phyloP scores from a whole-genome alignment of 495 filamentous ascomycete species.

The Hyaloscypha variabilis region DNA sequence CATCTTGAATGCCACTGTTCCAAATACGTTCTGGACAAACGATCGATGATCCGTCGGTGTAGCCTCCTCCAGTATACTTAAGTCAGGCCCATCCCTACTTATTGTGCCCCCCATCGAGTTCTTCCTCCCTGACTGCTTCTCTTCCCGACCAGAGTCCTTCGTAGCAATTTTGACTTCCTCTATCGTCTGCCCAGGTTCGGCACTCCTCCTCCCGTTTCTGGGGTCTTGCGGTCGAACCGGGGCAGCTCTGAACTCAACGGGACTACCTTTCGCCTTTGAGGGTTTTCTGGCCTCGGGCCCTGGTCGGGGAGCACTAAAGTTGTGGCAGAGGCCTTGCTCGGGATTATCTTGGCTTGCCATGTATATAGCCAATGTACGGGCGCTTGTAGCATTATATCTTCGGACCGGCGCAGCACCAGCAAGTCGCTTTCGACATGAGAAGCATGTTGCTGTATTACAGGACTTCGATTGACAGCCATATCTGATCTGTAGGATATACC shows the following conservation, averaged over 20 bases:
- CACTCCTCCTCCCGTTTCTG: not conserved
- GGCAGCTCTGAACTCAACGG: not conserved
- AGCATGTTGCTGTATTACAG: constrained; percentile 80
- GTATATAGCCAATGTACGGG: constrained; percentile 76
- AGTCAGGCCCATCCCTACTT: not conserved
- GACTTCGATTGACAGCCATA: constrained; percentile 72
- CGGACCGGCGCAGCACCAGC: constrained; percentile 68
- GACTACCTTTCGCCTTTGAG: constrained; percentile 22
- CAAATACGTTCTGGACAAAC: constrained; percentile 81
- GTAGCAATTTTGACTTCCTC: not conserved
- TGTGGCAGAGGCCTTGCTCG: constrained; percentile 71
- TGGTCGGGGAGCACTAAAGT: constrained; percentile 36
- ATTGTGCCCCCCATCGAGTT: constrained; percentile 8
- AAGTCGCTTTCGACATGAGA: constrained; percentile 70
- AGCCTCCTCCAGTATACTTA: constrained; percentile 32
- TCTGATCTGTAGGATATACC: constrained; percentile 82
- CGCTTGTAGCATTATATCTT: constrained; percentile 68
- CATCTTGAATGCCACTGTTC: constrained; percentile 76
- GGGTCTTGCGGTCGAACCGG: not conserved
- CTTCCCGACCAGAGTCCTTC: not conserved
- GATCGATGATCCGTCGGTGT: constrained; percentile 77
- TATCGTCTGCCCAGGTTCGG: not conserved
- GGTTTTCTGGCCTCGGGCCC: constrained; percentile 37
- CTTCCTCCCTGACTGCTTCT: not conserved
- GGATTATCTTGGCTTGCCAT: constrained; percentile 81